phyloP scores from a whole-genome alignment of 345 rosid species.

The Sonneratia caseolaris region DNA sequence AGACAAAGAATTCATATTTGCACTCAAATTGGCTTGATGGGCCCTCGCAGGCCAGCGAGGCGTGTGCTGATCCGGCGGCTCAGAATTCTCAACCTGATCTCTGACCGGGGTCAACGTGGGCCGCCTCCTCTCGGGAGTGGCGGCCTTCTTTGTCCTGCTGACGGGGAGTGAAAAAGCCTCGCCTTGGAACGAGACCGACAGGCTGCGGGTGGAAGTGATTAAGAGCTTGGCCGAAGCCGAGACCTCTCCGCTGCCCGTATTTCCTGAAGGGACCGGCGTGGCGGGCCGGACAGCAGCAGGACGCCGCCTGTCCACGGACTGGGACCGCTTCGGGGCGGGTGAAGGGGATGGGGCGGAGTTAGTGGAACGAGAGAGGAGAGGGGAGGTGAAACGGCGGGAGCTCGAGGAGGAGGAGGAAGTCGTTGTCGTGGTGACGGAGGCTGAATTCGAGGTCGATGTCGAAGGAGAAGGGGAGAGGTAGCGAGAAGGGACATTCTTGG shows the following conservation, averaged over 20 bases:
- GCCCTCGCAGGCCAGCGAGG: slow-evolving; percentile 66
- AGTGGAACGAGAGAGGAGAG: slow-evolving; percentile 40
- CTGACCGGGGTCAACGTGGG: slow-evolving; percentile 29
- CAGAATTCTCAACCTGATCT: slow-evolving; percentile 71
- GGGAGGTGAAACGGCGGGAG: slow-evolving; percentile 51
- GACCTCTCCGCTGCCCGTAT: slow-evolving; percentile 24
- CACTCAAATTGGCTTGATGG: slow-evolving; percentile 35
- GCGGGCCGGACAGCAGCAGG: slow-evolving; percentile 17
- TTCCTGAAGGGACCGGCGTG: slow-evolving; percentile 26
- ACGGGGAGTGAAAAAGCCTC: slow-evolving; percentile 79
- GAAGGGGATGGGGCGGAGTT: slow-evolving; percentile 31
- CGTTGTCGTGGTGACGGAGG: slow-evolving; percentile 13
- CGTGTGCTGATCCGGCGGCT: slow-evolving; percentile 43
- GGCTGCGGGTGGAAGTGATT: slow-evolving; percentile 72
- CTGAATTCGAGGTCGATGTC: slow-evolving; percentile 21
- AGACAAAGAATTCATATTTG: slow-evolving; percentile 23
- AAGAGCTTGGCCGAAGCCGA: slow-evolving; percentile 60
- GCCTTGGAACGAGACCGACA: slow-evolving; percentile 94
- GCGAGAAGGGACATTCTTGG: slow-evolving; percentile 70
- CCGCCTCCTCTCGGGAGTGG: slow-evolving; percentile 51
- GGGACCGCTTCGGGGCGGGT: slow-evolving; percentile 54
- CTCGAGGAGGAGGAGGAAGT: slow-evolving; percentile 29
- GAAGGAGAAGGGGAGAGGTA: slow-evolving; percentile 72
- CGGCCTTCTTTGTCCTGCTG: slow-evolving; percentile 57
- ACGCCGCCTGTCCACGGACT: slow-evolving; percentile 69